Evolutionary conservation across 352 stramenopile species (phyloP), one percentile per base, ranked within the genome.

Genomic region (Thraustochytrium striatum): DNA sequence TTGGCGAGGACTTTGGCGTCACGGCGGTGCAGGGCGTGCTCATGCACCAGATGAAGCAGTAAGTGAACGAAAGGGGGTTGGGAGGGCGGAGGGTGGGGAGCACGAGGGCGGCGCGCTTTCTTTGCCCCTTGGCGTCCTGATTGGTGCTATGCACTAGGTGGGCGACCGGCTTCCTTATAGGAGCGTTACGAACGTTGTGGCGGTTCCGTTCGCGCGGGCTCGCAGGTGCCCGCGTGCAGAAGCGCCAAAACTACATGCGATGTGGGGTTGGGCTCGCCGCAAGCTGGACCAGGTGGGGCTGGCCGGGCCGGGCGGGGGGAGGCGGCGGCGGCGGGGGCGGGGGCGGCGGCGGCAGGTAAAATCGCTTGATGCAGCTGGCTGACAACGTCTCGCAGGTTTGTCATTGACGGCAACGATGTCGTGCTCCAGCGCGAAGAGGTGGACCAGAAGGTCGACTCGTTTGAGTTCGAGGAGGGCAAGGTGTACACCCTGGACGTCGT

Each of bases 401-500:
- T 99, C 16, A 97, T 99, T 80, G 96, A 99, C 84, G 96, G 94
- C 72, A 97, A 97, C 84, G 99, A 99, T 87, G 84, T 95, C 38
- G 95, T 98, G 69, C 86, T 95, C 36, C 86, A 93, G 83, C 92
- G 93, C 82, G 86, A 94, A n/a, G 91, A 96, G 83, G 83, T 91
- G 57, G 92, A 97, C 78, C 82, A 91, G 44, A 88, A 88, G 57
- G 86, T 95, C 36, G 89, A 93, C 19, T 84, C 91, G 53, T 92
- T 89, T 57, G 87, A 82, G 61, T 99, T 99, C 85, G 96, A 99
- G 85, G 85, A 93, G 33, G 92, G 95, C 75, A 93, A 99, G 87
- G 96, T 99, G 47, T 99, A 99, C 87, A 95, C 95, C 25, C 94
- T 99, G 52, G 97, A 99, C 85, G 92, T 99, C 68, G 96, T 94